These are phyloP conservation scores for Scolecobasidium constrictum DNA, from an alignment of 2,329 filamentous ascomycete genomes.

Conservation along the genomic window DNA sequence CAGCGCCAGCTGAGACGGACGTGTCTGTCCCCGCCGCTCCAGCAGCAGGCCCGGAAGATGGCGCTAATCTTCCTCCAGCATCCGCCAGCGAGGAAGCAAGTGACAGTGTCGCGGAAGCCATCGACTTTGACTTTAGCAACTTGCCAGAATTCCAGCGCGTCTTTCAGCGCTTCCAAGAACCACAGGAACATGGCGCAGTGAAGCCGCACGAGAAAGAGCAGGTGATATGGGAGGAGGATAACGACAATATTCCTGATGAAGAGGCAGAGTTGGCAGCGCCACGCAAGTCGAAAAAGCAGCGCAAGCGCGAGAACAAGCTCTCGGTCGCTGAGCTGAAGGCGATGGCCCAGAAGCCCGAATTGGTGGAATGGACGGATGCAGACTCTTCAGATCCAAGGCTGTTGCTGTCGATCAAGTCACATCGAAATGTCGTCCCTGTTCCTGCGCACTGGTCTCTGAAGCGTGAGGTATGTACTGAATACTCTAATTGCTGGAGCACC, in stretches of 20 bases:
- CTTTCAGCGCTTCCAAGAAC: constrained; percentile 58
- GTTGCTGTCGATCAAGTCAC: constrained; percentile 87
- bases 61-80: neutral
- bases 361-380: constrained; percentile 95
- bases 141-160: constrained; percentile 65
- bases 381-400: constrained; percentile 81
- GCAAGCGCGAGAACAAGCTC: constrained; percentile 82
- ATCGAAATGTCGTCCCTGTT: constrained; percentile 91
- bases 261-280: constrained; percentile 55
- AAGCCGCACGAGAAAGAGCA: constrained; percentile 62
- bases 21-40: neutral
- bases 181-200: constrained; percentile 47
- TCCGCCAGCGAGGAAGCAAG: neutral
- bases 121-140: neutral
- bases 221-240: constrained; percentile 55
- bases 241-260: constrained; percentile 77
- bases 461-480: constrained; percentile 59
- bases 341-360: constrained; percentile 78
- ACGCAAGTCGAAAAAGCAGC: constrained; percentile 84
- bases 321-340: constrained; percentile 94
- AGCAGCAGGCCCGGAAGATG: neutral
- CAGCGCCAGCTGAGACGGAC: neutral
- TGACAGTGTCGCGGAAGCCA: neutral
- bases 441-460: constrained; percentile 92
- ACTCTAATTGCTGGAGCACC: too few species aligned